phyloP scores from a whole-genome alignment of 106 monocot genomes.

The Phalaenopsis equestris region DNA sequence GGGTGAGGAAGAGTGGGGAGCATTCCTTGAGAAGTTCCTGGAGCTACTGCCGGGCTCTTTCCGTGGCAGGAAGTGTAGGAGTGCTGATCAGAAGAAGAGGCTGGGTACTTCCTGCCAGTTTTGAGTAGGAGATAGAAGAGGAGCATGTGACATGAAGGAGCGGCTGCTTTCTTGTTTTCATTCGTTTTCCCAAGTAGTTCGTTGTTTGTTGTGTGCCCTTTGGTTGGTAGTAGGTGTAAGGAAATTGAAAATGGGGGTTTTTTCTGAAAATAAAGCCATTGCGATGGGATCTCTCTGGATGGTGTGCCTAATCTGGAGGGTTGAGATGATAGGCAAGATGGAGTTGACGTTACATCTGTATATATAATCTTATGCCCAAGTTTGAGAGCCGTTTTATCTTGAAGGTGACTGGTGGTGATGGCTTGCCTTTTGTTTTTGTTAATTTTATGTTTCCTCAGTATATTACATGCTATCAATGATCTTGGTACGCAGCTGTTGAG shows the following conservation, averaged over 20 bases:
- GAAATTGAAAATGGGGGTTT: not conserved
- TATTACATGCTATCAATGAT: not conserved
- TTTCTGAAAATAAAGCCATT: conserved; percentile 11
- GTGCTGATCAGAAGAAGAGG: conserved; percentile 35
- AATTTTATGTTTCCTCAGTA: not conserved
- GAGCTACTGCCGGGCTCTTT: conserved; percentile 46
- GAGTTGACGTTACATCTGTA: conserved; percentile 4
- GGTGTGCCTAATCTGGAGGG: not conserved
- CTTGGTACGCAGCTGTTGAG: not conserved
- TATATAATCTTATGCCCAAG: conserved; percentile 4
- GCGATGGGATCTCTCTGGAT: not conserved
- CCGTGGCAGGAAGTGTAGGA: conserved; percentile 19
- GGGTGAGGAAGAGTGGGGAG: conserved; percentile 69
- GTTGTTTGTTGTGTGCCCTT: conserved; percentile 7
- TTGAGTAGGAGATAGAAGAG: conserved; percentile 28
- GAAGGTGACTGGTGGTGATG: conserved; percentile 14
- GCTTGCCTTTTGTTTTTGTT: not conserved
- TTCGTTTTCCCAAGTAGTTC: not conserved
- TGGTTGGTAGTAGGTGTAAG: conserved; percentile 25
- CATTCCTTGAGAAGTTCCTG: conserved; percentile 70
- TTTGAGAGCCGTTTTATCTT: conserved; percentile 2
- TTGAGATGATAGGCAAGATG: not conserved
- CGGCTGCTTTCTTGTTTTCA: not conserved
- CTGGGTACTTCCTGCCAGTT: conserved; percentile 70
- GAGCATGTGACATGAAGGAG: not conserved